These are phyloP conservation scores for Microcos paniculata DNA, from an alignment of 345 rosid genomes.

Conservation along the genomic window DNA sequence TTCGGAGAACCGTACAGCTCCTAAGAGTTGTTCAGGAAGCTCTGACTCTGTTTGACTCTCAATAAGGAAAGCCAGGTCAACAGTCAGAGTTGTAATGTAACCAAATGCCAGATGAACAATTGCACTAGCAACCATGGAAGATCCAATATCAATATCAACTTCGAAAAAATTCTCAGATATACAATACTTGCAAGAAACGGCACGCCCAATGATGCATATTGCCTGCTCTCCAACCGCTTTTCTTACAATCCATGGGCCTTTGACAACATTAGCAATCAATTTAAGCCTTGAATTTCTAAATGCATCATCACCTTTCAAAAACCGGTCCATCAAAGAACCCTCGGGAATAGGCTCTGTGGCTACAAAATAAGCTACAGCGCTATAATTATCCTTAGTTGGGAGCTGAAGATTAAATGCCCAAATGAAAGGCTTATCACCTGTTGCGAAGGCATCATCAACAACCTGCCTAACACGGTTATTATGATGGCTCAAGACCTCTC, in stretches of 20 bases:
- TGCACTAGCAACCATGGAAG: slow-evolving; percentile 95
- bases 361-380: slow-evolving; percentile 86
- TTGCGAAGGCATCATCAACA: slow-evolving; percentile 53
- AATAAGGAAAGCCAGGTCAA: slow-evolving; percentile 84
- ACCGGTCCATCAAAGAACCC: slow-evolving; percentile 71
- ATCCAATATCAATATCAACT: slow-evolving; percentile 92
- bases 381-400: slow-evolving; percentile 85
- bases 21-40: slow-evolving; percentile 83
- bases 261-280: slow-evolving; percentile 87
- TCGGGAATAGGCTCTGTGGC: slow-evolving; percentile 55
- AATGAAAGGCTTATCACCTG: slow-evolving; percentile 67
- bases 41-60: slow-evolving; percentile 79
- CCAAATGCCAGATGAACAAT: slow-evolving; percentile 94
- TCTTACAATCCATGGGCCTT: slow-evolving; percentile 96
- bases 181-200: slow-evolving; percentile 65
- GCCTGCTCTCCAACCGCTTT: slow-evolving; percentile 99
- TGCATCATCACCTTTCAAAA: slow-evolving; percentile 76
- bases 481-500: slow-evolving; percentile 53
- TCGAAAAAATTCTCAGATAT: slow-evolving; percentile 55
- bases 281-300: slow-evolving; percentile 81
- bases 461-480: slow-evolving; percentile 62
- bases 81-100: slow-evolving; percentile 80
- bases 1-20: slow-evolving; percentile 81
- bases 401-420: slow-evolving; percentile 97
- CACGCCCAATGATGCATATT: slow-evolving; percentile 84